Percentiles rank a stretch among this genome's conserved stretches.
phyloP scores from a whole-genome alignment of 306 rosid genomes.

The Pyrus communis region DNA sequence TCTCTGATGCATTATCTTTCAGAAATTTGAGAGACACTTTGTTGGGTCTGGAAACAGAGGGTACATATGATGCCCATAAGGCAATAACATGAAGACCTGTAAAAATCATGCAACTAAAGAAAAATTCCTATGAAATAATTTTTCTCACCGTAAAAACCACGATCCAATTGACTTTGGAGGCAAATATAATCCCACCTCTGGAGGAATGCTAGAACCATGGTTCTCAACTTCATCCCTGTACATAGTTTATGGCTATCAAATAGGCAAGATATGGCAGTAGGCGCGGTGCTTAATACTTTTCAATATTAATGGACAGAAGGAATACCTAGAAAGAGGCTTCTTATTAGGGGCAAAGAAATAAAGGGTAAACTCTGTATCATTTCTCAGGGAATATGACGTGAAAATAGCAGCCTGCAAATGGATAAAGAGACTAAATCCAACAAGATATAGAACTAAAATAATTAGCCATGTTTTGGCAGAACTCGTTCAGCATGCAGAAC shows the following conservation, averaged over 20 bases:
- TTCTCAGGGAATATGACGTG: slow-evolving; percentile 72
- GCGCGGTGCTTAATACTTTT: not conserved
- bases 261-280: slow-evolving; percentile 12
- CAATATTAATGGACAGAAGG: slow-evolving; percentile 9
- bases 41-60: slow-evolving; percentile 50
- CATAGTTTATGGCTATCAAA: slow-evolving; percentile 18
- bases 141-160: slow-evolving; percentile 82
- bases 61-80: slow-evolving; percentile 10
- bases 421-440: slow-evolving; percentile 17
- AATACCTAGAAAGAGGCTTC: slow-evolving; percentile 59
- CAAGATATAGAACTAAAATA: slow-evolving; percentile 10
- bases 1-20: slow-evolving; percentile 62
- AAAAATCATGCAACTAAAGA: slow-evolving; percentile 20
- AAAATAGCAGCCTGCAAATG: slow-evolving; percentile 68
- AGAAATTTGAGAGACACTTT: slow-evolving; percentile 54
- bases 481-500: not conserved
- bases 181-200: slow-evolving; percentile 62
- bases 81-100: slow-evolving; percentile 1
- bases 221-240: slow-evolving; percentile 57
- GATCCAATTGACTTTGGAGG: slow-evolving; percentile 64
- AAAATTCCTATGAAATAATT: slow-evolving; percentile 7
- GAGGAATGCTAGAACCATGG: slow-evolving; percentile 37
- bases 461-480: not conserved
- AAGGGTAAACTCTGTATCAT: slow-evolving; percentile 58
- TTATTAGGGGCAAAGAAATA: slow-evolving; percentile 59